A percentile compares a stretch with the other conserved stretches of the same genome.
Evolutionary conservation across 1,284 basidiomycete species (phyloP).

Genomic region (Cryptococcus hybrid): DNA sequence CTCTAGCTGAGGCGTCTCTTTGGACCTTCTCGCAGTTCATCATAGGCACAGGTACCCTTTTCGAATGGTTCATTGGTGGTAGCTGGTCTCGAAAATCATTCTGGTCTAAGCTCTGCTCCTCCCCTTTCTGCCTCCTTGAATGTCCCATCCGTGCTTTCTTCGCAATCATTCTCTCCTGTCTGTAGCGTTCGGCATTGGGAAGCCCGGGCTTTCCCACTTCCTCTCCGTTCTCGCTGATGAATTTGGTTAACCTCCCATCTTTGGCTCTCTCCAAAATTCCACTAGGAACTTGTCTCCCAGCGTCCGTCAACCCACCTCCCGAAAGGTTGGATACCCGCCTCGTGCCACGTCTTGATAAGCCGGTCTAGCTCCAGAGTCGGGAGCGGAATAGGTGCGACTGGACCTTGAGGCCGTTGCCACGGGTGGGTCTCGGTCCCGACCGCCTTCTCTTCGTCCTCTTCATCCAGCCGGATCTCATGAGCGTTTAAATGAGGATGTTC

Average conservation of each 20-base stretch:
- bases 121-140: background rate
- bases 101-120: background rate
- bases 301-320: slow-evolving; percentile 17
- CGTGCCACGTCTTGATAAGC: slow-evolving; percentile 18
- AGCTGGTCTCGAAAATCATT: background rate
- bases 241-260: slow-evolving; percentile 14
- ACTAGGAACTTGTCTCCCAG: slow-evolving; percentile 24
- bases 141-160: background rate
- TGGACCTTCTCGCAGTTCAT: no score
- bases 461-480: slow-evolving; percentile 18
- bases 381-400: background rate
- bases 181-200: background rate
- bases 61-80: slow-evolving; percentile 5
- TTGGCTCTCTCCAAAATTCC: slow-evolving; percentile 19
- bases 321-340: slow-evolving; percentile 41
- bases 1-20: background rate
- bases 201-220: background rate
- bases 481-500: slow-evolving; percentile 14
- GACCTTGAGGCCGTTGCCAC: background rate
- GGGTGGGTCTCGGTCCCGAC: background rate
- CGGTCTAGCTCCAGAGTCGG: background rate
- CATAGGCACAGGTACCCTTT: background rate
- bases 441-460: slow-evolving; percentile 11
- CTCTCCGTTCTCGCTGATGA: slow-evolving; percentile 15
- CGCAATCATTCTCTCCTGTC: background rate